Conservation (phyloP, 176 grass and related monocot genomes). For the Pontederia paniculata region DNA sequence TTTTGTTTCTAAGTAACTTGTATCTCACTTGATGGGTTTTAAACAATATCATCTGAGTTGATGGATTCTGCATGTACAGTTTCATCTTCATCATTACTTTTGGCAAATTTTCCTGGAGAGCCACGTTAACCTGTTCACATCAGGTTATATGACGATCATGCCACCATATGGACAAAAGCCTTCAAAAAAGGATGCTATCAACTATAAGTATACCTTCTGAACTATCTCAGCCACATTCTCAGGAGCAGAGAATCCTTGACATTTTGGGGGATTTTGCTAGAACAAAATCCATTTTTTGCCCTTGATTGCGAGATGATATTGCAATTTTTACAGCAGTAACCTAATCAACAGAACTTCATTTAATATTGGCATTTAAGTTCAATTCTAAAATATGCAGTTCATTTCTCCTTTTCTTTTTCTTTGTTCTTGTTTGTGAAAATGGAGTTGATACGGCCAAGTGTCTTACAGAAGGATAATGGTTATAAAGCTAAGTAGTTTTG, state of each 20-base stretch:
- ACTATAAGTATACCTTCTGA: slow-evolving; percentile 48
- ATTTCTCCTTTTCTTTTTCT: too few relatives aligned
- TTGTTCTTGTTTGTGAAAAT: too few relatives aligned
- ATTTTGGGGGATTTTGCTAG: slow-evolving; percentile 75
- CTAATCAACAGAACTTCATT: slow-evolving; percentile 28
- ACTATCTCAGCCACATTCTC: slow-evolving; percentile 91
- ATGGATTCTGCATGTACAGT: slow-evolving; percentile 90
- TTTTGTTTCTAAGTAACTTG: not conserved
- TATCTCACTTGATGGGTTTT: slow-evolving; percentile 83
- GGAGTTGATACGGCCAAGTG: too few relatives aligned
- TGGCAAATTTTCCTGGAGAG: slow-evolving; percentile 70
- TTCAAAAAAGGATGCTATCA: slow-evolving; percentile 19
- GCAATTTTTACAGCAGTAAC: slow-evolving; percentile 88
- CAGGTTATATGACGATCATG: not conserved
- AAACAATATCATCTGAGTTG: slow-evolving; percentile 85
- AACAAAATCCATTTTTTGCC: slow-evolving; percentile 86
- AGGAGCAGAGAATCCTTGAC: slow-evolving; percentile 51
- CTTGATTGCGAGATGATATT: slow-evolving; percentile 62
- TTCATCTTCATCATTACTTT: slow-evolving; percentile 74
- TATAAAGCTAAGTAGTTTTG: too few relatives aligned
- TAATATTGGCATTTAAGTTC: not conserved
- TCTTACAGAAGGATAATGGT: too few relatives aligned
- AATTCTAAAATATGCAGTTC: too few relatives aligned
- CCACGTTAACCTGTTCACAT: slow-evolving; percentile 36
- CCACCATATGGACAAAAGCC: not conserved